Evolutionary conservation across 495 filamentous ascomycete genomes (phyloP), one percentile per base, ranked within the genome.

Genomic region (Neurospora sp.): DNA sequence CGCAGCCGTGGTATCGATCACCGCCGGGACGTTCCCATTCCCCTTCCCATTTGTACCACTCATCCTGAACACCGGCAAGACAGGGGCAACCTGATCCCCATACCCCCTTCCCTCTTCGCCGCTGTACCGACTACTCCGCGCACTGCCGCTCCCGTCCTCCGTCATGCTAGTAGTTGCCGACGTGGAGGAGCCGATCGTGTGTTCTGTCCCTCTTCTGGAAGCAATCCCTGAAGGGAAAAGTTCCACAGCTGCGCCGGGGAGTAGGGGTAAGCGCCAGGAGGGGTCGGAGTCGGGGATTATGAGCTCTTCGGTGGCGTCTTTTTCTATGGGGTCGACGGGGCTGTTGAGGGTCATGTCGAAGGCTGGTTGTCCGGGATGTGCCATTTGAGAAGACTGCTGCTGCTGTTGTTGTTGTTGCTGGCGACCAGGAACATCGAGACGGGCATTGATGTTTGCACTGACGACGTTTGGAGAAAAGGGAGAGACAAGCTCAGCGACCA

Each of bases 401-500:
- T 73, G 12, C 69, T 68, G 10, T 48, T 48, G 37, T 5, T 42
- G 44, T 40, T 70, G 42, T 9, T 44, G 44, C 31, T 70, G 71
- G n/a, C 70, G 53, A 65, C 53, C 53, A 65, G 53, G 27, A 44
- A 69, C 69, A n/a, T 37, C 39, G 16, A 40, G 16, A 10, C 20
- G 41, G 48, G 45, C 70, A n/a, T 70, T 72, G 27, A 71, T 73
- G 18, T 41, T 20, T 9, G 42, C 71, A 18, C 35, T 71, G 48
- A 73, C 69, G 42, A 76, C 42, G 39, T 45, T 75, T 4, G 78
- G 76, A 8, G 75, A 76, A 20, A 75, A 48, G 9, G 78, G 75
- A 3, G 77, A 71, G 27, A 80, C 53, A 14, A 75, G 38, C 31
- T 80, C 73, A n/a, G 74, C 74, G 16, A 77, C 76, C 76, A 77